Conservation (phyloP, 2,329 filamentous ascomycete genomes). For the Neodidymelliopsis sp. region DNA sequence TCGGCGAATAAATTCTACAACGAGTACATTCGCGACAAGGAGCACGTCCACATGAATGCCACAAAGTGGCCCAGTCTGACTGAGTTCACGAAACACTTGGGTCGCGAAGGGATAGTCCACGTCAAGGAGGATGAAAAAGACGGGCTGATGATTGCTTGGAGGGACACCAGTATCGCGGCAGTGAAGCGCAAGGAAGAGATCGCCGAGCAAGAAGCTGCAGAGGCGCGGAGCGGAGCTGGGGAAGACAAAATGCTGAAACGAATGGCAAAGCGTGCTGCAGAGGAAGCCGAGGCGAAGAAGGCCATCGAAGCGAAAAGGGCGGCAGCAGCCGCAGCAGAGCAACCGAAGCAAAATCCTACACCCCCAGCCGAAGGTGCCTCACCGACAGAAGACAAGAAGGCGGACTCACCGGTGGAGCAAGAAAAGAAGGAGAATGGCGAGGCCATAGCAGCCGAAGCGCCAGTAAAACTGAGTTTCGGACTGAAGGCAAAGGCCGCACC, state of each 20-base stretch:
- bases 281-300: slow-evolving; percentile 55
- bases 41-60: slow-evolving; percentile 90
- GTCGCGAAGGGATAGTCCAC: slow-evolving; percentile 83
- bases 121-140: slow-evolving; percentile 87
- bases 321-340: slow-evolving; percentile 45
- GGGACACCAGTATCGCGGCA: slow-evolving; percentile 89
- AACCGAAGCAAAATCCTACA: slow-evolving; percentile 48
- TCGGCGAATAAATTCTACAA: slow-evolving; percentile 95
- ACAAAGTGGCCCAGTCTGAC: slow-evolving; percentile 89
- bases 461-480: slow-evolving; percentile 45
- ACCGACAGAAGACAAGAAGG: slow-evolving; percentile 42
- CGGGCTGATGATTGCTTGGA: slow-evolving; percentile 85
- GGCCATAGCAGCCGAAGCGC: slow-evolving; percentile 36
- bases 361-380: slow-evolving; percentile 43
- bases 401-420: slow-evolving; percentile 70
- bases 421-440: slow-evolving; percentile 68
- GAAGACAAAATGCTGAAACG: slow-evolving; percentile 83
- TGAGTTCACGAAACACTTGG: slow-evolving; percentile 87
- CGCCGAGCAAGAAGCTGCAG: slow-evolving; percentile 81
- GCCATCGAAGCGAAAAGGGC: slow-evolving; percentile 53
- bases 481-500: slow-evolving; percentile 40
- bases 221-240: slow-evolving; percentile 88
- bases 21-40: slow-evolving; percentile 76
- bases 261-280: slow-evolving; percentile 80
- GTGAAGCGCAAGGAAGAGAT: slow-evolving; percentile 81